Evolutionary conservation across 108 stramenopile genomes (phyloP).

Genomic region (Cyclostephanos invisitatus): DNA sequence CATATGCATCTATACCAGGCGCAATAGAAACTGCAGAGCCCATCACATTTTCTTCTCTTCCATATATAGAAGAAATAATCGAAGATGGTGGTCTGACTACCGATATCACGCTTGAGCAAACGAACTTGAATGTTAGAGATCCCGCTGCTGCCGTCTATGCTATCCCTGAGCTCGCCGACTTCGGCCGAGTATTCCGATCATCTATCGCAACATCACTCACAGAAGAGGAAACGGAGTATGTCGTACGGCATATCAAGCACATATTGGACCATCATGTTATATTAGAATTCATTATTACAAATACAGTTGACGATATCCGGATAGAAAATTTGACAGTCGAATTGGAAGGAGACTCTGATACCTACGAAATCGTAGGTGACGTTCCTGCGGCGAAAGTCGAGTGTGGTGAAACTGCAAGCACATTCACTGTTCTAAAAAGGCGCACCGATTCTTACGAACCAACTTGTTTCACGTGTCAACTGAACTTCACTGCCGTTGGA

Average conservation of each 20-base stretch:
- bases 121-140: constrained; percentile 50
- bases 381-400: constrained; percentile 51
- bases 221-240: constrained; percentile 82
- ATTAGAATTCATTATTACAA: constrained; percentile 83
- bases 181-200: constrained; percentile 72
- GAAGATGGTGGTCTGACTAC: constrained; percentile 34
- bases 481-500: background rate
- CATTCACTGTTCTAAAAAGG: constrained; percentile 71
- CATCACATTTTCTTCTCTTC: constrained; percentile 67
- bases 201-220: constrained; percentile 53
- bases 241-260: constrained; percentile 80
- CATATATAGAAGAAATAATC: constrained; percentile 62
- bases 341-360: constrained; percentile 60
- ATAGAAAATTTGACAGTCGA: constrained; percentile 67
- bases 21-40: constrained; percentile 55
- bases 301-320: constrained; percentile 86
- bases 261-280: constrained; percentile 79
- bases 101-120: constrained; percentile 29
- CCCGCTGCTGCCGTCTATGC: constrained; percentile 65
- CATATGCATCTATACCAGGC: constrained; percentile 55
- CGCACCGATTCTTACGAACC: constrained; percentile 39
- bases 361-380: constrained; percentile 47
- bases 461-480: constrained; percentile 19
- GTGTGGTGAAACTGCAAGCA: constrained; percentile 64
- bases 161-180: constrained; percentile 71